Base-by-base conservation (phyloP, 257 asterid species). In the Cinchona pubescens region DNA sequence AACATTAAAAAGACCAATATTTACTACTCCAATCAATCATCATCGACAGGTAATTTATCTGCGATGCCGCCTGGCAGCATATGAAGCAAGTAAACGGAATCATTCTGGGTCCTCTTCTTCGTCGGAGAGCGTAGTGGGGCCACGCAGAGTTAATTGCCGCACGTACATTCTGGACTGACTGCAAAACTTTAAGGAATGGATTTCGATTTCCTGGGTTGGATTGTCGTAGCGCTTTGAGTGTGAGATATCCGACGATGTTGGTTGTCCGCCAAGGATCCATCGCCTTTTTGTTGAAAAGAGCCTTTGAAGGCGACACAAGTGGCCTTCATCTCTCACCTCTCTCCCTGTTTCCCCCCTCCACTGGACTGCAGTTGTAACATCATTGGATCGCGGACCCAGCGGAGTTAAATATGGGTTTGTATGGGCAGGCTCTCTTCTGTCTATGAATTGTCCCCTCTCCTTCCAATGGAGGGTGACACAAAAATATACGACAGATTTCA, bases 281-380 rank as follows among this genome's bases (percentile, higher is more conserved):
- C 58, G 37, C 68, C 68, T 72, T 72, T 72, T 58, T 35, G 76
- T 40, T 58, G 76, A 72, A 72, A 72, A 58, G 5, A 72, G n/a
- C 27, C 29, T 9, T 7, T 10, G 65, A 67, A 10, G 21, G 72
- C 4, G 32, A 66, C 32, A 21, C 2, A 9, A 21, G 42, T 21
- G 66, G 66, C 38, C 34, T 34, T 59, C 46, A 34, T 49, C 70
- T 49, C 70, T 23, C 32, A 2, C 46, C 30, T 3, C 2, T 59
- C 27, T 27, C 48, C 21, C 5, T n/a, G 29, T 18, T 18, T 64
- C 27, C 27, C 69, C 0, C 0, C 15, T 42, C 64, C n/a, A 30
- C 37, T 0, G 42, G 23, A 14, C 21, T 13, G 48, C 5, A 49
- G 43, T 35, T 21, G 13, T 15, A 71, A 35, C 51, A 71, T 71